Conservation (phyloP, 1,139 yeast genomes). For the Geotrichum aggregatum region DNA sequence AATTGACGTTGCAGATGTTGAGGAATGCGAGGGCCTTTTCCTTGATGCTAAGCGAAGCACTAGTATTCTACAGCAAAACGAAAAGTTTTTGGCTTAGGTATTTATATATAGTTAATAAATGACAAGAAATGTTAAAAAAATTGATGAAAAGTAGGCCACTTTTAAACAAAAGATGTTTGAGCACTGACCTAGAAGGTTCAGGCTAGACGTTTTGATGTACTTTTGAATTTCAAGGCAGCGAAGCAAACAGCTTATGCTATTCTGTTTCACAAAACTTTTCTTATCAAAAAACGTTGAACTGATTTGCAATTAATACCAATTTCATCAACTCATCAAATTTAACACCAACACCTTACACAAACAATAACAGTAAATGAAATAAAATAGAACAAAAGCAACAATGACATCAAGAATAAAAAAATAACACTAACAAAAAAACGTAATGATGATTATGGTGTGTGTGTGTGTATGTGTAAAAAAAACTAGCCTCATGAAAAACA, state of each 20-base stretch:
- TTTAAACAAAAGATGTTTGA: too few relatives aligned
- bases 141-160: too few relatives aligned
- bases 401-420: background rate
- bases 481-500: slow-evolving; percentile 53
- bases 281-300: too few relatives aligned
- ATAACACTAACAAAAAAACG: background rate
- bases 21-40: slow-evolving; percentile 80
- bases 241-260: too few relatives aligned
- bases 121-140: background rate
- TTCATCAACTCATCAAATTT: background rate
- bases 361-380: background rate
- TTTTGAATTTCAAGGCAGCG: too few relatives aligned
- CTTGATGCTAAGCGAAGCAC: slow-evolving; percentile 87
- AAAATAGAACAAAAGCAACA: background rate
- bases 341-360: too few relatives aligned
- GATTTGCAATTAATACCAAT: background rate
- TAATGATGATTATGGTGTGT: background rate
- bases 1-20: slow-evolving; percentile 66
- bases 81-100: slow-evolving; percentile 31
- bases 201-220: too few relatives aligned
- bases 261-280: too few relatives aligned
- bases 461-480: background rate
- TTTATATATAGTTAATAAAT: background rate
- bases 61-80: slow-evolving; percentile 54
- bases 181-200: too few relatives aligned